These are phyloP conservation scores for Pochonia chlamydosporia DNA, from an alignment of 2,329 filamentous ascomycete genomes.

Conservation along the genomic window DNA sequence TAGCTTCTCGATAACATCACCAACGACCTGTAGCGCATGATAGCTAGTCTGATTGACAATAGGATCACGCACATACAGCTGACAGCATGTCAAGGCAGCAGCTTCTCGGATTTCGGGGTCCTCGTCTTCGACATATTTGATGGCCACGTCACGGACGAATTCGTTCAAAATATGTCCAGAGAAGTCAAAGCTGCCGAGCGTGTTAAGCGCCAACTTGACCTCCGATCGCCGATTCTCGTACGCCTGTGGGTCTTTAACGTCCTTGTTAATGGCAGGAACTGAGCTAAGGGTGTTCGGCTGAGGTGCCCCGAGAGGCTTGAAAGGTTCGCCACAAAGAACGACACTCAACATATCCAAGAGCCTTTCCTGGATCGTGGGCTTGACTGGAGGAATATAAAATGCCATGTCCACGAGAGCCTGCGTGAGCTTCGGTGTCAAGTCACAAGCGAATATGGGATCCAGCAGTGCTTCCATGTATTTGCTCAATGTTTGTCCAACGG, in stretches of 20 bases:
- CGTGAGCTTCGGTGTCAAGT: constrained; percentile 86
- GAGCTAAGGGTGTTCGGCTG: constrained; percentile 73
- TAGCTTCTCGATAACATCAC: constrained; percentile 95
- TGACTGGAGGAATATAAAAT: constrained; percentile 94
- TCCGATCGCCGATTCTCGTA: constrained; percentile 78
- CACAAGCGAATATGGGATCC: constrained; percentile 95
- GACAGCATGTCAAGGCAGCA: constrained; percentile 92
- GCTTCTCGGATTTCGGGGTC: constrained; percentile 91
- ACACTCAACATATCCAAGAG: constrained; percentile 91
- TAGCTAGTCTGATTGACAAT: constrained; percentile 98
- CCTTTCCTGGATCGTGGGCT: constrained; percentile 87
- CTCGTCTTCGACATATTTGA: constrained; percentile 96
- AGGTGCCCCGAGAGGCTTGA: constrained; percentile 86
- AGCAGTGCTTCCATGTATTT: constrained; percentile 97
- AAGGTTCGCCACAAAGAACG: constrained; percentile 86
- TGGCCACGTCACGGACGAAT: constrained; percentile 95
- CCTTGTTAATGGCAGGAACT: constrained; percentile 78
- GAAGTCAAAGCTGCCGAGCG: constrained; percentile 97
- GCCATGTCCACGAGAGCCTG: constrained; percentile 98
- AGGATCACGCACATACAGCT: constrained; percentile 92
- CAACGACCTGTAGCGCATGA: constrained; percentile 93
- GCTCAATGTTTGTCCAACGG: constrained; percentile 91
- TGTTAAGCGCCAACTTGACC: constrained; percentile 88
- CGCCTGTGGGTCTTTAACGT: constrained; percentile 77
- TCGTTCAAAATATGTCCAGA: constrained; percentile 90